Evolutionary conservation across 2,329 filamentous ascomycete genomes (phyloP), one percentile per base, ranked within the genome.

Genomic region (Fusarium nisikadoi): DNA sequence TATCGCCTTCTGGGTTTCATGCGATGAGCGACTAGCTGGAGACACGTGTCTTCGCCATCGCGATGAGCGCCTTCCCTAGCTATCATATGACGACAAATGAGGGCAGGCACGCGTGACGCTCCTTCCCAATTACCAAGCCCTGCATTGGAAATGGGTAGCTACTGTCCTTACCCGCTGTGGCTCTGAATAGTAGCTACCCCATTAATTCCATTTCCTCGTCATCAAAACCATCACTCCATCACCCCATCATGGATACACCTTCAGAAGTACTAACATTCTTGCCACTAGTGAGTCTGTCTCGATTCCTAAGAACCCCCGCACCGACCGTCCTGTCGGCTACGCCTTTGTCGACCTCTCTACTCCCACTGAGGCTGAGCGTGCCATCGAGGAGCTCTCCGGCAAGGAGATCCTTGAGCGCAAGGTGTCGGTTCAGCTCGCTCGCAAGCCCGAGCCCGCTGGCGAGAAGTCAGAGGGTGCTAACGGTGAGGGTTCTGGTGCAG

Each of bases 231-330:
- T 53, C n/a, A 56, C 45, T 27, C 19, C 31, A 36, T 33, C 43
- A 35, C 38, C 20, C 20, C 45, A 54, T 42, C 42, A 63, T 50
- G 50, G 19, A 60, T n/a, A 38, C 13, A 27, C 31, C 27, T 33
- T 25, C 42, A 25, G 38, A 55, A 58, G 17, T 72, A 85, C 81
- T 79, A 70, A 77, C 65, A 53, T 45, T 35, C 36, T 33, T 64
- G 43, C 42, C 50, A 63, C 65, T 80, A 98, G 96, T 85, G 96
- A 99, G 89, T 97, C 94, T 84, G 95, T 95, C 84, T 98, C 96
- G 79, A 99, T 99, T 85, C 96, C 96, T 77, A 97, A 97, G 90
- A 98, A 99, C 89, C 96, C 96, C 82, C 95, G 96, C 84, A 99
- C 95, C 85, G 95, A 94, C 85, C 95, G 96, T 83, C 95, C 96